A percentile compares a stretch with the other conserved stretches of the same genome.
phyloP scores from a whole-genome alignment of 441 rosid genomes.

The Iberis amara region DNA sequence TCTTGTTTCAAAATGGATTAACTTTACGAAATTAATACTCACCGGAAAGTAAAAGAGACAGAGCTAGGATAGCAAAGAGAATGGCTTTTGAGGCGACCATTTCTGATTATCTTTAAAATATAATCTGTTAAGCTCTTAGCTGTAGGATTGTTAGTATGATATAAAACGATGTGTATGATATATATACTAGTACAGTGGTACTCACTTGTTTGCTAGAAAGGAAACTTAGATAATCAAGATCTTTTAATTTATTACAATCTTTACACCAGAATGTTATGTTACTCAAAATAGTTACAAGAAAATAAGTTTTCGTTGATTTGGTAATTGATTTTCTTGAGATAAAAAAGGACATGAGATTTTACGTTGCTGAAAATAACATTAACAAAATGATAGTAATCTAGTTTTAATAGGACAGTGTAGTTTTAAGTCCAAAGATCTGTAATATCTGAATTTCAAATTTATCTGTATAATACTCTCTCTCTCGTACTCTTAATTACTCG shows the following conservation, averaged over 20 bases:
- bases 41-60: slow-evolving; percentile 24
- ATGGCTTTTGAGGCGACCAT: slow-evolving; percentile 20
- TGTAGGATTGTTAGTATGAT: neutral
- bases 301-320: no score
- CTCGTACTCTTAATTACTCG: no score
- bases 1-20: neutral
- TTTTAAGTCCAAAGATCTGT: no score
- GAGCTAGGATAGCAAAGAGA: slow-evolving; percentile 22
- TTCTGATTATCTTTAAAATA: neutral
- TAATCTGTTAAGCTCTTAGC: neutral
- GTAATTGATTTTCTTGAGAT: no score
- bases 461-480: no score
- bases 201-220: no score
- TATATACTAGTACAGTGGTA: slow-evolving; percentile 1
- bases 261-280: neutral
- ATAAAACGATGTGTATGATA: no score
- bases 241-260: neutral
- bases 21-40: neutral
- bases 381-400: no score
- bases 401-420: no score
- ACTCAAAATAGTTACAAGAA: neutral
- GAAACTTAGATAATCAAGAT: no score
- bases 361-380: neutral
- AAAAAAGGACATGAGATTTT: neutral
- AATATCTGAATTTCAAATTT: no score